phyloP scores from a whole-genome alignment of 257 asterid genomes.

The Schizonepeta tenuifolia region DNA sequence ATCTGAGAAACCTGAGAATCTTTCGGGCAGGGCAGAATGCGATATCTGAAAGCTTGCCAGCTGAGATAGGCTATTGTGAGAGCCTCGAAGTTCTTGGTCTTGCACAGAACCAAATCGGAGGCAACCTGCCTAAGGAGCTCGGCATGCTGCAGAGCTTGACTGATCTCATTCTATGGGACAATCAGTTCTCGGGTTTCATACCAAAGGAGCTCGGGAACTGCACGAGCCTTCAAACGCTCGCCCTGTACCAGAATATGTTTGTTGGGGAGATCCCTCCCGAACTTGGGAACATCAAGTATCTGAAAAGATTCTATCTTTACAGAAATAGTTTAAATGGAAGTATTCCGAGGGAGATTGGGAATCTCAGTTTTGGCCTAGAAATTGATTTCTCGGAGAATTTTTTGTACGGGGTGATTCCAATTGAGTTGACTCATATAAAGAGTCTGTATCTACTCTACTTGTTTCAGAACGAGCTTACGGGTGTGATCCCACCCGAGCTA shows the following conservation, averaged over 20 bases:
- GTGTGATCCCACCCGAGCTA: conserved; percentile 77
- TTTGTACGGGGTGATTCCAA: conserved; percentile 75
- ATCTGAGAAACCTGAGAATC: conserved; percentile 51
- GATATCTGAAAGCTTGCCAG: conserved; percentile 74
- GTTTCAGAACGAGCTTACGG: conserved; percentile 74
- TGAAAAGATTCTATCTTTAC: conserved; percentile 60
- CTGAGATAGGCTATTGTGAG: conserved; percentile 62
- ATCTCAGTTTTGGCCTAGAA: conserved; percentile 58
- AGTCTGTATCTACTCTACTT: conserved; percentile 58
- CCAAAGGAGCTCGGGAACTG: conserved; percentile 83
- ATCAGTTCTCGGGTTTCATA: conserved; percentile 68
- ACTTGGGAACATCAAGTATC: conserved; percentile 54
- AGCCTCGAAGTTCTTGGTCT: conserved; percentile 71
- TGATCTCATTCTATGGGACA: conserved; percentile 74
- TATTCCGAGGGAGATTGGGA: conserved; percentile 83
- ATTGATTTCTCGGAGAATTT: conserved; percentile 87
- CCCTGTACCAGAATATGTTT: conserved; percentile 74
- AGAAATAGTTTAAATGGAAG: conserved; percentile 78
- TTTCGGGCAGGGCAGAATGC: conserved; percentile 87
- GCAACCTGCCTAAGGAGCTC: conserved; percentile 75
- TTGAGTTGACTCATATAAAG: conserved; percentile 56
- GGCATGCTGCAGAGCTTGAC: conserved; percentile 64
- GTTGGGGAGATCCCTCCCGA: conserved; percentile 79
- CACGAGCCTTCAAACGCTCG: conserved; percentile 61
- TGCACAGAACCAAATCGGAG: conserved; percentile 72